Conservation (phyloP, 2,329 filamentous ascomycete species). For the Ophiobolus disseminans region DNA sequence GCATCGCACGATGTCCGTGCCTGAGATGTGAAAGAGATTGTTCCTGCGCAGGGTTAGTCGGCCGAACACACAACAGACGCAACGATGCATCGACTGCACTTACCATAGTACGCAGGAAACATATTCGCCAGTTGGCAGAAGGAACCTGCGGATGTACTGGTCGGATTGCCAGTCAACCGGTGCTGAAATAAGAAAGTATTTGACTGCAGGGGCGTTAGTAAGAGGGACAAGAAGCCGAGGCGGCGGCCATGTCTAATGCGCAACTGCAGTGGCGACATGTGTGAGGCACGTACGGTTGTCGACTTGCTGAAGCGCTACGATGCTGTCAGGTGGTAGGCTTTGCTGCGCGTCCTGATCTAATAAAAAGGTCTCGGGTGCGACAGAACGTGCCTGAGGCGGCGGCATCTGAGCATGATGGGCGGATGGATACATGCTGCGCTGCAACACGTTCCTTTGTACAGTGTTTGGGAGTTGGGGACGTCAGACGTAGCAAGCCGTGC, state of each 20-base stretch:
- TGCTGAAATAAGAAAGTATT: conserved; percentile 99
- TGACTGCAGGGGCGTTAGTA: conserved; percentile 68
- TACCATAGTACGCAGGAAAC: conserved; percentile 96
- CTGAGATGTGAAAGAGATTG: conserved; percentile 99
- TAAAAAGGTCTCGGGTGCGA: conserved; percentile 98
- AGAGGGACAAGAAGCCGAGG: conserved; percentile 5
- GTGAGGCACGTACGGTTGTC: conserved; percentile 79
- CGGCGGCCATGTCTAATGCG: conserved; percentile 15
- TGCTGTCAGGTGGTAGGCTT: conserved; percentile 92
- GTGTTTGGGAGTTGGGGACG: conserved; percentile 36
- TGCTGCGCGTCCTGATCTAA: conserved; percentile 96
- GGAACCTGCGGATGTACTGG: conserved; percentile 94
- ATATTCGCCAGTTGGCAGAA: conserved; percentile 97
- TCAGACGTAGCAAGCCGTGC: conserved; percentile 36
- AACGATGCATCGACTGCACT: conserved; percentile 24
- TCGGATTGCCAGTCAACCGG: conserved; percentile 97
- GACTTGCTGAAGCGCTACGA: conserved; percentile 96
- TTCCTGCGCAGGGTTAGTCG: conserved; percentile 66
- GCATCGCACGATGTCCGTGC: conserved; percentile 97
- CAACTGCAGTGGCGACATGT: neutral
- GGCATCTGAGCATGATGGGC: conserved; percentile 79
- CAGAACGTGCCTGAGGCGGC: conserved; percentile 71
- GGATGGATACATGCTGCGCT: conserved; percentile 57
- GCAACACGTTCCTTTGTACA: conserved; percentile 44
- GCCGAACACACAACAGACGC: neutral